Percentiles rank a stretch among this genome's conserved stretches.
phyloP scores from a whole-genome alignment of 176 grass and related monocot species.

The Areca catechu region DNA sequence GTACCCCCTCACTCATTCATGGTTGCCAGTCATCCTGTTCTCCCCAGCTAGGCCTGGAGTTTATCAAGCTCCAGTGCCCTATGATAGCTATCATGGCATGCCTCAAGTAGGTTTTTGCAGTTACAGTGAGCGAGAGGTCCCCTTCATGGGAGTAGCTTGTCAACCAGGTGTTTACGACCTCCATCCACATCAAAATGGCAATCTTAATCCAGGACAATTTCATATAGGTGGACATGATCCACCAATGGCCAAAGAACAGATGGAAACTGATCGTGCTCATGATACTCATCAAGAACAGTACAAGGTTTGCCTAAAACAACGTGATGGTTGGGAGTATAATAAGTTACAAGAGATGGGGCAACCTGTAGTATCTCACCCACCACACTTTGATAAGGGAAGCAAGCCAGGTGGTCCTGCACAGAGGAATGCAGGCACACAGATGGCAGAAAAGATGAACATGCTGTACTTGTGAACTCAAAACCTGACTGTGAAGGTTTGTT shows the following conservation, averaged over 20 bases:
- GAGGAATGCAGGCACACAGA: slow-evolving; percentile 8
- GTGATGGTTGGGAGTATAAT: slow-evolving; percentile 21
- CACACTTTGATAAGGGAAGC: slow-evolving; percentile 21
- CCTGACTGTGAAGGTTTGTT: slow-evolving; percentile 19
- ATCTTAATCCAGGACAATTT: slow-evolving; percentile 36
- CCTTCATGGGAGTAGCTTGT: slow-evolving; percentile 30
- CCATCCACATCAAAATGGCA: slow-evolving; percentile 31
- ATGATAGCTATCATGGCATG: slow-evolving; percentile 60
- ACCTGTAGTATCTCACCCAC: slow-evolving; percentile 34
- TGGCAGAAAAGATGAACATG: slow-evolving; percentile 24
- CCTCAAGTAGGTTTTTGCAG: slow-evolving; percentile 40
- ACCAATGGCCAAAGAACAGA: not conserved
- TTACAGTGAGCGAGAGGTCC: slow-evolving; percentile 38
- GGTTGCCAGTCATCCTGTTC: slow-evolving; percentile 51
- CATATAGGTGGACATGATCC: slow-evolving; percentile 36
- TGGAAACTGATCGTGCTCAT: slow-evolving; percentile 32
- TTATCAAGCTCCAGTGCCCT: slow-evolving; percentile 51
- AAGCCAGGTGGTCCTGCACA: not conserved
- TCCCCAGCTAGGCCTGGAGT: slow-evolving; percentile 49
- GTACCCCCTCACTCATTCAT: slow-evolving; percentile 52
- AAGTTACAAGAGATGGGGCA: slow-evolving; percentile 44
- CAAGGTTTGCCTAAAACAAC: slow-evolving; percentile 64
- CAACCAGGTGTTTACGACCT: slow-evolving; percentile 14
- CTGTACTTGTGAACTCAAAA: slow-evolving; percentile 15
- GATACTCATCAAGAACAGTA: slow-evolving; percentile 45